Base-by-base conservation (phyloP, 176 grass and related monocot genomes). In the Tuctoria greenei region DNA sequence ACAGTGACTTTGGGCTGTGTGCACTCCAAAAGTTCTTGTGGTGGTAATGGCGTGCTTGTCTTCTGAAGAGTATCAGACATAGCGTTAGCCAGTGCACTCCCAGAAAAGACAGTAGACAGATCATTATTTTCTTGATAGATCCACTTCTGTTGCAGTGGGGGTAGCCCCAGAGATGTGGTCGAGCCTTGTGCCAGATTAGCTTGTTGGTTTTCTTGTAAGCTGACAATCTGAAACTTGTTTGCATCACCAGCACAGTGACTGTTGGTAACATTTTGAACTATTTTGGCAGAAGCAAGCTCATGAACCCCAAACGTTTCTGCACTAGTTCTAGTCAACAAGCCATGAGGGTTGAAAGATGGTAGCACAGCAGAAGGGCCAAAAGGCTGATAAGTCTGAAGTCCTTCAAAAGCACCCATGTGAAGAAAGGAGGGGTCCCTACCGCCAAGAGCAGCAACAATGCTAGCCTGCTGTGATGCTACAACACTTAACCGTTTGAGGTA, bases 401-500 rank as follows among this genome's bases (percentile, higher is more conserved):
- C 87, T 54, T 99, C 96, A 76, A 95, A 88, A 74, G 84, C 86
- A 75, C 89, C 87, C 76, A 95, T 86, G 24, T 90, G 91, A 77
- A 92, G 45, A 66, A 88, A 93, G 8, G 92, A 90, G 34, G 89
- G 80, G 44, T 95, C 92, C 66, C 85, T 88, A 55, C 82, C 87
- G 58, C 92, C 89, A 81, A 99, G 83, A 27, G 87, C 89, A 72
- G 96, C 89, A 68, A 81, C 87, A 79, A 99, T 77, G 71, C 86
- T 99, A 66, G 87, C 92, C 65, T 99, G 96, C 18, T 93, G 96
- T 41, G 84, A 86, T 17, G 96, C 89, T 39, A 87, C 89, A 42
- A 67, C 83, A 90, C 89, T 93, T 49, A 99, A 72, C 15, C 96
- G 85, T 82, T 86, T 95, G 70, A 99, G 86, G 76, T 95, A 99